These are phyloP conservation scores for Myriosclerotinia duriaeana DNA, from an alignment of 2,329 filamentous ascomycete species.

Conservation along the genomic window DNA sequence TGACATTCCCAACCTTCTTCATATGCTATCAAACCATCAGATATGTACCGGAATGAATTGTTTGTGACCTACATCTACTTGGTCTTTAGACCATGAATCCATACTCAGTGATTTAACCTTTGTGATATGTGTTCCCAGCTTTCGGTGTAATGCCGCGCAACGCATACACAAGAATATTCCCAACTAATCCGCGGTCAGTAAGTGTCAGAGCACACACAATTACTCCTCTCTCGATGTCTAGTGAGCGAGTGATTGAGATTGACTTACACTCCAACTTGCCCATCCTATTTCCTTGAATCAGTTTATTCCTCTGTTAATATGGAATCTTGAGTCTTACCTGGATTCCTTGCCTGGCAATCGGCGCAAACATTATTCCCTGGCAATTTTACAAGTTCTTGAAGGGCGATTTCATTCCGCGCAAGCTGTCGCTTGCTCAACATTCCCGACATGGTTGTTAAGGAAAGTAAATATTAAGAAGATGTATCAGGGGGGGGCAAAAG, in stretches of 20 bases:
- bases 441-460: constrained; percentile 58
- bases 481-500: background rate
- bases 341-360: constrained; percentile 88
- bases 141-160: constrained; percentile 91
- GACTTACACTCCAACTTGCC: constrained; percentile 43
- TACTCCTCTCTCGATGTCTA: background rate
- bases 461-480: constrained; percentile 22
- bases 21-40: constrained; percentile 65
- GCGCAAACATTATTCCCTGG: constrained; percentile 92
- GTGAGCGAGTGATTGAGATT: constrained; percentile 8
- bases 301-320: background rate
- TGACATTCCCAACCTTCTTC: constrained; percentile 84
- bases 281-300: constrained; percentile 34
- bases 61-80: constrained; percentile 75
- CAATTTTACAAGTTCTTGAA: constrained; percentile 87
- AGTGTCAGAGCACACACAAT: constrained; percentile 25
- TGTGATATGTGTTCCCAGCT: constrained; percentile 94
- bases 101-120: constrained; percentile 99
- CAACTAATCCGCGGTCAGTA: constrained; percentile 56
- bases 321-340: constrained; percentile 61
- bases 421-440: constrained; percentile 93
- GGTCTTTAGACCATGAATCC: constrained; percentile 94
- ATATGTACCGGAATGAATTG: background rate
- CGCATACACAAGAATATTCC: constrained; percentile 98
- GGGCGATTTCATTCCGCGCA: constrained; percentile 88